phyloP scores from a whole-genome alignment of 345 rosid genomes.

The Lepidium didymum region DNA sequence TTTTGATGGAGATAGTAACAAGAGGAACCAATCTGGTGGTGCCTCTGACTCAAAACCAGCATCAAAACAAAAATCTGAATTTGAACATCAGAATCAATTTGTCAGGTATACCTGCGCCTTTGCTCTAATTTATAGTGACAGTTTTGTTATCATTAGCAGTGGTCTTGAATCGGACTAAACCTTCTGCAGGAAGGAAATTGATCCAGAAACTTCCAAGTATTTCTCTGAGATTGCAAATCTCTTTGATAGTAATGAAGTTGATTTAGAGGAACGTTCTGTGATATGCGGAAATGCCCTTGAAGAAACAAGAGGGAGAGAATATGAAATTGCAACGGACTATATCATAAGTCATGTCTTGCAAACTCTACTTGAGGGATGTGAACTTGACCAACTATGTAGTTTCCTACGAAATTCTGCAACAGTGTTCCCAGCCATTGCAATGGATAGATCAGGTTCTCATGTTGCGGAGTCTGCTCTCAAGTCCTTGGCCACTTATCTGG shows the following conservation, averaged over 20 bases:
- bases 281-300: constrained; percentile 80
- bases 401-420: constrained; percentile 58
- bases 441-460: constrained; percentile 95
- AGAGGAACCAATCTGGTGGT: constrained; percentile 29
- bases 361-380: constrained; percentile 80
- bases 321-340: constrained; percentile 85
- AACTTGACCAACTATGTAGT: constrained; percentile 71
- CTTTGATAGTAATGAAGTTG: constrained; percentile 66
- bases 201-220: constrained; percentile 73
- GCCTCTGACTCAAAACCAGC: constrained; percentile 11
- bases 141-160: background rate
- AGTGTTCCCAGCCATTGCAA: constrained; percentile 71
- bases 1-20: constrained; percentile 35
- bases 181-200: constrained; percentile 71
- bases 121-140: background rate
- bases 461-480: constrained; percentile 91
- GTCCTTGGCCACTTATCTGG: constrained; percentile 63
- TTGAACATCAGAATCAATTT: constrained; percentile 40
- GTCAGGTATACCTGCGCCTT: constrained; percentile 39
- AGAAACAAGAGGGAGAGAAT: constrained; percentile 78
- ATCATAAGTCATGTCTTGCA: constrained; percentile 79
- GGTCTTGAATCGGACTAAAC: background rate
- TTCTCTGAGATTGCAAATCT: constrained; percentile 78
- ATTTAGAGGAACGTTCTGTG: constrained; percentile 62
- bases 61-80: constrained; percentile 36